Base-by-base conservation (phyloP, 106 monocot species). In the Dendrobium catenatum region DNA sequence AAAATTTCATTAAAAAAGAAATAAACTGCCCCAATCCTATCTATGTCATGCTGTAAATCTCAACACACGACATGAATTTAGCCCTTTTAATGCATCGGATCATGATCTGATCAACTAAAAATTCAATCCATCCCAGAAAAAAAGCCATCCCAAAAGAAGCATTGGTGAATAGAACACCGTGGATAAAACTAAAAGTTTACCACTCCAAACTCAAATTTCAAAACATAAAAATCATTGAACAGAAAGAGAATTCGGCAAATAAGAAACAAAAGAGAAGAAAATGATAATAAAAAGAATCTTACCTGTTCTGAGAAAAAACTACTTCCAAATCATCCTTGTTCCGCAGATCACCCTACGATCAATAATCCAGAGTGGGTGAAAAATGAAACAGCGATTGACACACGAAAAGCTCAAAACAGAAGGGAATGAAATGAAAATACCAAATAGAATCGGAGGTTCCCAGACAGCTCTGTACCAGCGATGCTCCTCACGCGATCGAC, bases 401-500 rank as follows among this genome's bases (percentile, higher is more conserved):
- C 9, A 37, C 6, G 37, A 37, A 70, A 37, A 70, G 2, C 29
- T 16, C 4, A 64, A 11, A 79, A 13, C 2, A 2, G 41, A 59
- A 59, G 9, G 55, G 3, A 47, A 8, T 7, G 10, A 24, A 75
- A 84, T 24, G 16, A 81, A 37, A 75, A 47, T 49, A 92, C 92
- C 76, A 90, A 79, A 42, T 87, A 70, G 85, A 93, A 90, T 29
- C 61, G 29, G 40, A 93, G 93, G 59, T 90, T 88, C 19, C 51
- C 6, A 20, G 88, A 85, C 73, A 85, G 78, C 8, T 86, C 90
- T 20, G 82, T 76, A 1, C 93, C 93, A 17, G 86, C 93, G 78
- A 93, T 82, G 17, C 78, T 86, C 67, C 93, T 59, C 29, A 87
- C 87, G 20, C 93, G 84, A 31, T 85, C 78, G 27, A 93, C 86